Evolutionary conservation across 2,329 filamentous ascomycete genomes (phyloP), one percentile per base, ranked within the genome.

Genomic region (Microcera coccophila): DNA sequence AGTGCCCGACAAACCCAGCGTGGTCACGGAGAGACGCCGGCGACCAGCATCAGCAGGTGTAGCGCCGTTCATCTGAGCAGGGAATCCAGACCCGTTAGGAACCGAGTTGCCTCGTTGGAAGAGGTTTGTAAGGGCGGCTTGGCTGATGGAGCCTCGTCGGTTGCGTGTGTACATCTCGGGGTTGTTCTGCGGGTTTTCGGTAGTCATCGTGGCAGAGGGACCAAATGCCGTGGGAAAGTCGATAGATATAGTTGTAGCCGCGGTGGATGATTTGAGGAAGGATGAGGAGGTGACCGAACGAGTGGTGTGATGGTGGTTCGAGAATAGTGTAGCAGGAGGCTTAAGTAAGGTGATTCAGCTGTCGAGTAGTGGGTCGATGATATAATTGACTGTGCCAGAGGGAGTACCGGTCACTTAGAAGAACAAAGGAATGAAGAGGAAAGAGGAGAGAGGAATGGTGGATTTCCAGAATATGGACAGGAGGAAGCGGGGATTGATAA

Each of bases 21-120:
- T 87, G 35, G 81, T 83, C 59, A 90, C 79, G 34, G 86, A 90
- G 52, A 90, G 77, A 36, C 86, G 81, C 46, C 85, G 82, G 45
- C 81, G 79, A 49, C 78, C 76, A 50, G 75, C 71, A 41, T 82
- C 75, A 49, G 78, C 72, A 20, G 73, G 66, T 24, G 65, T 63
- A 38, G 69, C 61, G 17, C n/a, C n/a, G 63, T 63, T 21, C 44
- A 51, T 37, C 39, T 58, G 62, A 34, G 17, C 42, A 16, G 75
- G 71, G 52, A 77, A 76, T 32, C 70, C 62, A 19, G 65, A 62
- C 41, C 53, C 57, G 21, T 67, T 67, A 44, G 70, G 62, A 43
- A 70, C 69, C 3, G 77, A 79, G 54, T 75, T 74, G 56, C 72
- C 75, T 52, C 79, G 71, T 49, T 74, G 70, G 62, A 82, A 84